Conservation (phyloP, 306 rosid species). For the Dicorynia guianensis region DNA sequence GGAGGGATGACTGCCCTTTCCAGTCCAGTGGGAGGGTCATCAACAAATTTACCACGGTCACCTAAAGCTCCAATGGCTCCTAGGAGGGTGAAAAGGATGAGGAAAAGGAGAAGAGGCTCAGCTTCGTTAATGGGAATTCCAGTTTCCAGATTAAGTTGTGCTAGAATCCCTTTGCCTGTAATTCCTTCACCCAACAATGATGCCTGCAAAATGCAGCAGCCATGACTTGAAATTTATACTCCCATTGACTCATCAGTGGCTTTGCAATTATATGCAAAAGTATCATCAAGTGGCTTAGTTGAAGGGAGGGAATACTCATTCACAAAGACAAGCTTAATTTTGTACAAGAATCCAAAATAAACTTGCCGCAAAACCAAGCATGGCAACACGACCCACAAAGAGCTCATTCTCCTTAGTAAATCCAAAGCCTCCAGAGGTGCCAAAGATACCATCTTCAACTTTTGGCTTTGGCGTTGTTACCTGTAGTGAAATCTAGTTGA, state of each 20-base stretch:
- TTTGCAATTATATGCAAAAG: background rate
- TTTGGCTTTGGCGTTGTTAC: constrained; percentile 66
- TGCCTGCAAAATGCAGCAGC: constrained; percentile 61
- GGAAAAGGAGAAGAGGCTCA: constrained; percentile 92
- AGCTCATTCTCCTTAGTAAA: constrained; percentile 97
- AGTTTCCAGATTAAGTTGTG: constrained; percentile 89
- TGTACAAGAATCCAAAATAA: background rate
- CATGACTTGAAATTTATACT: background rate
- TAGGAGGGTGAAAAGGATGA: constrained; percentile 90
- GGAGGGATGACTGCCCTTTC: constrained; percentile 76
- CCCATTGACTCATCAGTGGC: background rate
- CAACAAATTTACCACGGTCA: constrained; percentile 90
- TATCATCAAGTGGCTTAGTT: no score
- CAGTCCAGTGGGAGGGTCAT: constrained; percentile 68
- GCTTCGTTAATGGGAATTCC: constrained; percentile 97
- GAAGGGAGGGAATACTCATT: background rate
- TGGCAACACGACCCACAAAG: constrained; percentile 96
- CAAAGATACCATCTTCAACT: constrained; percentile 94
- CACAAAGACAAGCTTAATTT: no score
- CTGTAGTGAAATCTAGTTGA: constrained; percentile 47
- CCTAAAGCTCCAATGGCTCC: constrained; percentile 99
- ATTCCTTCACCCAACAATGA: constrained; percentile 87
- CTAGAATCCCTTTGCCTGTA: constrained; percentile 93
- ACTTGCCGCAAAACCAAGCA: constrained; percentile 97
- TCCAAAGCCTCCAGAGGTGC: constrained; percentile 98